phyloP scores from a whole-genome alignment of 2,329 filamentous ascomycete genomes.

The Aspergillus tubingensis region DNA sequence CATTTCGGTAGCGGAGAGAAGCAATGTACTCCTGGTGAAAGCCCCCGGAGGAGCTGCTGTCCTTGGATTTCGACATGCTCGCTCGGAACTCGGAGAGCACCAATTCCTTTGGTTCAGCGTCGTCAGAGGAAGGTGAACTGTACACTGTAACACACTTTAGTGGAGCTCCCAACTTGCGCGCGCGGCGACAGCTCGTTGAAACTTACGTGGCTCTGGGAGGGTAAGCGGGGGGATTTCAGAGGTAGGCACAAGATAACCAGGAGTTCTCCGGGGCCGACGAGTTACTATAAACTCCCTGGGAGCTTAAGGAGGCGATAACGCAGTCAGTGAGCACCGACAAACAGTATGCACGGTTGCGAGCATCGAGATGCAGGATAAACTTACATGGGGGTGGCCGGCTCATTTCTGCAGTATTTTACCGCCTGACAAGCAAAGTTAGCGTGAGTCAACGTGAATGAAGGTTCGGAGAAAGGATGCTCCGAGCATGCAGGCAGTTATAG shows the following conservation, averaged over 20 bases:
- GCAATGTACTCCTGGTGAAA: conserved; percentile 97
- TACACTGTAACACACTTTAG: conserved; percentile 15
- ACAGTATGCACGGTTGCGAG: conserved; percentile 7
- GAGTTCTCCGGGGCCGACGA: background rate
- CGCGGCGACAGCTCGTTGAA: background rate
- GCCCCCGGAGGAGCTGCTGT: conserved; percentile 40
- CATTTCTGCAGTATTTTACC: conserved; percentile 33
- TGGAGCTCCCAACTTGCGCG: conserved; percentile 3
- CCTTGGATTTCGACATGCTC: conserved; percentile 45
- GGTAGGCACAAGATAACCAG: conserved; percentile 8
- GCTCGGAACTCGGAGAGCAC: background rate
- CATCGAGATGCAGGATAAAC: conserved; percentile 16
- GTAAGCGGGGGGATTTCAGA: conserved; percentile 15
- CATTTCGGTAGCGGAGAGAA: conserved; percentile 92
- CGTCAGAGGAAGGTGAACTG: conserved; percentile 10
- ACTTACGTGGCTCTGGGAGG: conserved; percentile 19
- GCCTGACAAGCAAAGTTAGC: conserved; percentile 25
- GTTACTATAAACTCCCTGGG: conserved; percentile 12
- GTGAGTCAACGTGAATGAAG: background rate
- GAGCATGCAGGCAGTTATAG: background rate
- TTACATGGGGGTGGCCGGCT: conserved; percentile 21
- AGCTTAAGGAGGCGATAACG: conserved; percentile 8
- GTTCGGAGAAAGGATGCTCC: background rate
- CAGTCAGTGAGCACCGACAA: conserved; percentile 7
- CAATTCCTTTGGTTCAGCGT: background rate